Evolutionary conservation across 768 basidiomycete genomes (phyloP), one percentile per base, ranked within the genome.

Genomic region (Russula compacta): DNA sequence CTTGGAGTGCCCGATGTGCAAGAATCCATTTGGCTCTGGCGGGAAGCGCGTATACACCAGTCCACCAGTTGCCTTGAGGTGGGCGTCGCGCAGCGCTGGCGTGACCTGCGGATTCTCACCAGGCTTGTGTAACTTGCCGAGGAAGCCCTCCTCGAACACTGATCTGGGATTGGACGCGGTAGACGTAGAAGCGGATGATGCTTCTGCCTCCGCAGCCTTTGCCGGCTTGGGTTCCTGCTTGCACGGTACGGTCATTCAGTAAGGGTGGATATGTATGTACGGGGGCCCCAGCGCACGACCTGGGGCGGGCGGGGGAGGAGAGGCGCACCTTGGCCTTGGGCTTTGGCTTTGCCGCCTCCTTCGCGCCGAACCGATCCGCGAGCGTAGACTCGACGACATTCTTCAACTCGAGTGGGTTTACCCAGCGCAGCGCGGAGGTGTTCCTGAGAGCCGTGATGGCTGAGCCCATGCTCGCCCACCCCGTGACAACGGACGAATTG

Each of bases 1-100:
- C 71, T 99, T 99, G 53, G 95, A 98, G 70, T 99, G 97, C 3
- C 95, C 95, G 66, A 92, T 87, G 68, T 93, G 97, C 43, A 98
- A 79, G 74, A 82, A 98, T 12, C 97, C 97, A 70, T 99, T 99
- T 4, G 97, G 97, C 74, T 99, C 97, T 2, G 97, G 97, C 29
- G 97, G 97, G 75, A 99, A 99, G 42, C 97, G 91, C 11, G 97
- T 99, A 76, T 86, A 87, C 4, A 98, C 95, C 53, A 82, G 77
- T 8, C 93, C 91, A 14, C 81, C 82, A 0, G 97, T 98, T 6
- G 78, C 79, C 8, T 82, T 79, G 43, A 98, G 76, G 70, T 99
- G 97, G 58, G 83, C 78, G 64, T 92, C 85, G 49, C 88, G 87
- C 54, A 97, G 82, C 53, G 81, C 78, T 3, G 86, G 81, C 60